phyloP scores from a whole-genome alignment of 257 asterid species.

The Capsicum chinense region DNA sequence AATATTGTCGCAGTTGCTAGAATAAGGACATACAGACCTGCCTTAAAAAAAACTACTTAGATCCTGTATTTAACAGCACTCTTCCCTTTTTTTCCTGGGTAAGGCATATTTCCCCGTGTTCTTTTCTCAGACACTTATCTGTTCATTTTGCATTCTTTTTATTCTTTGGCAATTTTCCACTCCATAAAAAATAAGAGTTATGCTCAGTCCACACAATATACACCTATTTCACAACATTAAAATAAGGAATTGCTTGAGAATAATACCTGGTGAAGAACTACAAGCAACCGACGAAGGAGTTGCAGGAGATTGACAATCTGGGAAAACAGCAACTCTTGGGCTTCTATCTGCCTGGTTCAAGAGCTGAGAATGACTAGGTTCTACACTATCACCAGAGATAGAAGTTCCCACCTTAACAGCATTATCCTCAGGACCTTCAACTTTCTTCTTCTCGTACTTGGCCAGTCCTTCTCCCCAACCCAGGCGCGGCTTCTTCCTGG shows the following conservation, averaged over 20 bases:
- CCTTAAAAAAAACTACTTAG: background rate
- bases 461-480: slow-evolving; percentile 99
- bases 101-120: background rate
- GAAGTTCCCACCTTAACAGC: slow-evolving; percentile 37
- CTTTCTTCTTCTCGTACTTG: slow-evolving; percentile 91
- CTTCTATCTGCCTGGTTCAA: slow-evolving; percentile 56
- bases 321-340: slow-evolving; percentile 55
- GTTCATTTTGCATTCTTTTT: background rate
- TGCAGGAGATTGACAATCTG: slow-evolving; percentile 70
- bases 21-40: background rate
- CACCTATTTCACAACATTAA: background rate
- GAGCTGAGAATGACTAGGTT: slow-evolving; percentile 48
- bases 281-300: slow-evolving; percentile 84
- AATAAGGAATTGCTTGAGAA: slow-evolving; percentile 21
- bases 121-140: background rate
- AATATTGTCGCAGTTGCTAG: background rate
- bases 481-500: slow-evolving; percentile 94
- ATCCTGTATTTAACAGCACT: background rate
- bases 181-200: background rate
- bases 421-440: slow-evolving; percentile 72
- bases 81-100: background rate
- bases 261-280: slow-evolving; percentile 89
- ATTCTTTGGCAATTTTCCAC: background rate
- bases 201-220: background rate
- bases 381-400: slow-evolving; percentile 47